Evolutionary conservation across 306 rosid species (phyloP), one percentile per base, ranked within the genome.

Genomic region (Casuarina equisetifolia): DNA sequence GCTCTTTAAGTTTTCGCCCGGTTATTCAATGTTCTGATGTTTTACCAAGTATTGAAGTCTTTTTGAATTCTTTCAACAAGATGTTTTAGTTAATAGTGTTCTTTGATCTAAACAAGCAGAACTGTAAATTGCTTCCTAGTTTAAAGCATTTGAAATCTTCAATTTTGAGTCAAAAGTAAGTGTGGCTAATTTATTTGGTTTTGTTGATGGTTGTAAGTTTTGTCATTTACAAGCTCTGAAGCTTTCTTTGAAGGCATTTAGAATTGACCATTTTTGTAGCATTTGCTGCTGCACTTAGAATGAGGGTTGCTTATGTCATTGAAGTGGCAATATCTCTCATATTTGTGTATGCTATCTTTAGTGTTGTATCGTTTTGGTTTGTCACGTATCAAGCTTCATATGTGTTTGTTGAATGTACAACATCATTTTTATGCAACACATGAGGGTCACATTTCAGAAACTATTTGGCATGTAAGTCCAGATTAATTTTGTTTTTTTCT

Each of bases 51-150:
- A n/a, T 9, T 36, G 1, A 77, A 43, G 67, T 32, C 53, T 9
- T 49, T 62, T 15, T 66, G 83, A 35, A 76, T 61, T 62, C 64
- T 71, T 53, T 48, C 74, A 67, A 64, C 45, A 72, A 11, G 10
- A 2, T 62, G 46, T 51, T 51, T 66, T 20, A 6, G 70, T 66
- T 3, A 66, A 13, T 25, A 3, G 19, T 13, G 25, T 6, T 16
- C 5, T 64, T 64, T 40, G 2, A 64, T 64, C 25, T 48, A 64
- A 57, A 64, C 48, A 64, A 39, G 70, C 13, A 1, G 70, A 39
- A 39, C 46, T 38, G 10, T 64, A 64, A 39, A 64, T n/a, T 17
- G 13, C 70, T 39, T 13, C n/a, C 49, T 39, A 16, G 6, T 9
- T 76, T 32, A 19, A 40, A 45, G 4, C 11, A 46, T 42, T 25